Base-by-base conservation (phyloP, 495 filamentous ascomycete species). In the Tuber melanosporum region DNA sequence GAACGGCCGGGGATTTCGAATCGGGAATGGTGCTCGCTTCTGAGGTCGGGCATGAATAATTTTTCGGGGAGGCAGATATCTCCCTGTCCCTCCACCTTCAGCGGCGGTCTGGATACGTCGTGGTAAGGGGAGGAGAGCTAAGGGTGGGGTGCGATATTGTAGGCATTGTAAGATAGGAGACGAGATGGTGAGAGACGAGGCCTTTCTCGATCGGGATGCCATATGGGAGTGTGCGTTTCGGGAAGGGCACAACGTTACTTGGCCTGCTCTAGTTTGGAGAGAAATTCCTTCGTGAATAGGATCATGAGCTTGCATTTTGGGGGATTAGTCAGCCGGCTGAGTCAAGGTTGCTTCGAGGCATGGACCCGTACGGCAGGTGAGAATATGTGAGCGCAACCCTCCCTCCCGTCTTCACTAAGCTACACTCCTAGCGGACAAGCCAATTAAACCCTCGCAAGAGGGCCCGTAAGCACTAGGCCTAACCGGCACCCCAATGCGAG, bases 1-100 rank as follows among this genome's bases (percentile, higher is more conserved):
- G 66, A 82, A 83, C 0, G 74, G 78, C 43, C 71, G 76, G 52
- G 74, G 77, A 8, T 6, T 32, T 47, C 71, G 79, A 12, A 76
- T 39, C 3, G 78, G 69, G 41, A 80, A 77, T 15, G 81, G 78
- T n/a, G 78, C 81, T 39, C 76, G 72, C 57, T 32, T 12, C 12
- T 66, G 57, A 66, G 57, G 57, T 66, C 57, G 57, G n/a, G 57
- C 57, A 17, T 66, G 57, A n/a, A n/a, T 66, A n/a, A 66, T 66
- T 32, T 66, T 66, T 66, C 57, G 57, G 57, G 57, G 57, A 66
- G 57, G 57, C 57, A 66, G n/a, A 66, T 66, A 66, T n/a, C 12
- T 5, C n/a, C 1, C n/a, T 3, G 10, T 6, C 14, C 22, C 57
- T 17, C 22, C 57, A 32, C 26, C 57, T 66, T 17, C 57, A 15